A percentile compares a stretch with the other conserved stretches of the same genome.
These are phyloP conservation scores for Tetrapisispora phaffii DNA, from an alignment of 805 yeast genomes.

Conservation along the genomic window DNA sequence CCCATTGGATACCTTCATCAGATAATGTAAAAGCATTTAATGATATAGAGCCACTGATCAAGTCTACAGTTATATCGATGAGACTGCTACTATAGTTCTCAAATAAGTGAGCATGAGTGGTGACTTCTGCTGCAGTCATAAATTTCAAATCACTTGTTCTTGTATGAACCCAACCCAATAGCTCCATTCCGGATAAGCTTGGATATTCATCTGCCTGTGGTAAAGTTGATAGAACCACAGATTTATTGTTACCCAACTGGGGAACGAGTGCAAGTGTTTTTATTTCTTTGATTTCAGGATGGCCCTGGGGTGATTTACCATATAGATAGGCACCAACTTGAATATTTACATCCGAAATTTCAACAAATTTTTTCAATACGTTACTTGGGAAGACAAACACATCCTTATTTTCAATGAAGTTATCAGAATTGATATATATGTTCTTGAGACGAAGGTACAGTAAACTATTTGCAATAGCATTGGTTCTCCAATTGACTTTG, in stretches of 20 bases:
- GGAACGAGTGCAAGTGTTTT: constrained; percentile 71
- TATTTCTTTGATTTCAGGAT: constrained; percentile 67
- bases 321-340: constrained; percentile 76
- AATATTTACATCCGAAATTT: constrained; percentile 67
- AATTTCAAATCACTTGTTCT: constrained; percentile 55
- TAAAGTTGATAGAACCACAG: constrained; percentile 48
- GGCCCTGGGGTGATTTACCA: constrained; percentile 71
- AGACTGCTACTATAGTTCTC: constrained; percentile 32
- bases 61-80: constrained; percentile 54
- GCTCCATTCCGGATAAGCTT: constrained; percentile 49
- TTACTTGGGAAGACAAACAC: constrained; percentile 81
- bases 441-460: constrained; percentile 67
- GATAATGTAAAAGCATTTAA: constrained; percentile 55
- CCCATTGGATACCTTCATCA: constrained; percentile 73
- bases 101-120: constrained; percentile 40
- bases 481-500: constrained; percentile 79
- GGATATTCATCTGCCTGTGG: constrained; percentile 22
- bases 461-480: constrained; percentile 71
- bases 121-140: constrained; percentile 63
- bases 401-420: constrained; percentile 43
- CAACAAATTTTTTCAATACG: constrained; percentile 63
- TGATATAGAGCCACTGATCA: constrained; percentile 78
- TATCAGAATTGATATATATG: constrained; percentile 62
- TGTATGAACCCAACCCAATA: constrained; percentile 93
- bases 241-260: constrained; percentile 66